Evolutionary conservation across 805 yeast genomes (phyloP).

Genomic region (Saccharomyces jurei): DNA sequence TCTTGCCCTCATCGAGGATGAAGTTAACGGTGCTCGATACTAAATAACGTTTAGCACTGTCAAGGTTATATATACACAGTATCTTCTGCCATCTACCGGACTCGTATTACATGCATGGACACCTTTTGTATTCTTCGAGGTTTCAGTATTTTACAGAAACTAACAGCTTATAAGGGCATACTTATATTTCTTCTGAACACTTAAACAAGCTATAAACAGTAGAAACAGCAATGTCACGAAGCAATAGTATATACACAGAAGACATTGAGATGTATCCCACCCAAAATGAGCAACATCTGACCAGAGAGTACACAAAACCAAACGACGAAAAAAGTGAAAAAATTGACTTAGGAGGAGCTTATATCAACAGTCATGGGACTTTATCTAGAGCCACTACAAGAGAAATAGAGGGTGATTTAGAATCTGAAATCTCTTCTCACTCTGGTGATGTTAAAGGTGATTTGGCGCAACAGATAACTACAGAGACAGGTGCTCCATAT

Average conservation of each 20-base stretch:
- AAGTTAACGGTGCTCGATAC: background rate
- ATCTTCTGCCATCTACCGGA: background rate
- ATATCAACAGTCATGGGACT: conserved; percentile 8
- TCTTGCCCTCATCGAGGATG: background rate
- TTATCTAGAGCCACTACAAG: conserved; percentile 17
- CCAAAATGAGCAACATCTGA: background rate
- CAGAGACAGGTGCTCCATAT: conserved; percentile 12
- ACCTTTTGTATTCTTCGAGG: background rate
- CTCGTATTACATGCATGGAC: background rate
- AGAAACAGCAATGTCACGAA: conserved; percentile 1
- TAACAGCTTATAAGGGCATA: background rate
- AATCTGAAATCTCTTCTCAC: background rate
- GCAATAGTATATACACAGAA: conserved; percentile 6
- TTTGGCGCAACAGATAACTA: background rate
- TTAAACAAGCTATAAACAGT: background rate
- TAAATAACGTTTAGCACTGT: background rate
- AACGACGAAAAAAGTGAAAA: background rate
- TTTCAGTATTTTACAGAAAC: background rate
- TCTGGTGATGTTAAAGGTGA: conserved; percentile 3
- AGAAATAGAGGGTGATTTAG: conserved; percentile 10
- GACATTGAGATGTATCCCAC: background rate
- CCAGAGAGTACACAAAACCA: conserved; percentile 2
- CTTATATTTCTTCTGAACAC: background rate
- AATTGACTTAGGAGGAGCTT: background rate
- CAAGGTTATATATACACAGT: background rate